A percentile compares a stretch with the other conserved stretches of the same genome.
Conservation (phyloP, 352 stramenopile species). For the Phytophthora brassicae region DNA sequence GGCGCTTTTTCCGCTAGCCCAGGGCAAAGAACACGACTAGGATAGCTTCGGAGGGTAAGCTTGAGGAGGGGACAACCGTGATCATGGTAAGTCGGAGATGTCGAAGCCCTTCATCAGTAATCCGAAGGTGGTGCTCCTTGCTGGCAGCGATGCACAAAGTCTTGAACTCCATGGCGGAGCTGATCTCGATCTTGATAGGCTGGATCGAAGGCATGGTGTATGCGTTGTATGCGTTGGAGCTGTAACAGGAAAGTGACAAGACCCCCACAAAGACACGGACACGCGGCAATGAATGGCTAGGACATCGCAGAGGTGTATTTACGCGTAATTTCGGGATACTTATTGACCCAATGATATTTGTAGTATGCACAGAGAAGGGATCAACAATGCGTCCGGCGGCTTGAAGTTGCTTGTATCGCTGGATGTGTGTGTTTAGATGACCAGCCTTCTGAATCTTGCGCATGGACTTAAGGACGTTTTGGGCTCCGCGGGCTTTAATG, state of each 20-base stretch:
- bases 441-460: slow-evolving; percentile 6
- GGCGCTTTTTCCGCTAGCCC: slow-evolving; percentile 5
- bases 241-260: not conserved
- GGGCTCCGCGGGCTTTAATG: not conserved
- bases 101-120: slow-evolving; percentile 11
- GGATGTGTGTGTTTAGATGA: not conserved
- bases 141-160: slow-evolving; percentile 1
- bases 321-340: not conserved
- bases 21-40: slow-evolving; percentile 2
- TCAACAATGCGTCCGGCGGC: not conserved
- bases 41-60: not conserved
- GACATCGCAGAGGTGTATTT: not conserved
- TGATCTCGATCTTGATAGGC: slow-evolving; percentile 12
- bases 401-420: slow-evolving; percentile 1
- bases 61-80: not conserved
- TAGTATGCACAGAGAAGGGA: not conserved
- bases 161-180: slow-evolving; percentile 14
- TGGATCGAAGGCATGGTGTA: not conserved
- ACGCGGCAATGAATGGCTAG: not conserved
- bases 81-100: slow-evolving; percentile 21
- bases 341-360: not conserved
- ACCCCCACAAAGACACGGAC: not conserved
- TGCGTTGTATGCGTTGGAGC: not conserved
- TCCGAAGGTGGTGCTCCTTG: slow-evolving; percentile 4
- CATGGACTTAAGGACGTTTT: slow-evolving; percentile 16